Base-by-base conservation (phyloP, 202 grass and related monocot genomes). In the Zizania palustris region DNA sequence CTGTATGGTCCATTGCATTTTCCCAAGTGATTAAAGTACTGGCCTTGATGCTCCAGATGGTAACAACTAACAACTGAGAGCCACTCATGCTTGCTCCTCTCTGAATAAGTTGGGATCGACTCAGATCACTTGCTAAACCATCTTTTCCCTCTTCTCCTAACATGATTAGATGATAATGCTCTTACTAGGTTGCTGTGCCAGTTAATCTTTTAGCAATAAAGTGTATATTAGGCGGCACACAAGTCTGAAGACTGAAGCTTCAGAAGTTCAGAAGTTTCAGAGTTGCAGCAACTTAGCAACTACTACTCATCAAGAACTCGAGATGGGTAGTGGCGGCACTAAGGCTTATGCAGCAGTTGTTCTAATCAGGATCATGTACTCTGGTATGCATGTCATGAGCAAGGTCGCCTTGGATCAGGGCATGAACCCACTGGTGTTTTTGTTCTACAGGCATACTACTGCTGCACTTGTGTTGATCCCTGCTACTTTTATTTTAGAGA, bases 381-480 rank as follows among this genome's bases (percentile, higher is more conserved):
- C 93, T 1, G 89, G 89, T 22, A 83, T 92, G 74, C 88, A 92
- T 55, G 72, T 92, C 44, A 63, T 96, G 48, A 88, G 86, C 44
- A 96, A 96, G 84, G 76, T 84, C 5, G 84, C 89, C 43, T 61
- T 96, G 67, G 84, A 96, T 60, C 62, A 80, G 8, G 93, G 93
- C 78, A 75, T 92, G 84, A 96, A 82, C 84, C 83, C 93, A 0
- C 73, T 81, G 19, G 82, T 96, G 38, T 96, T 92, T 67, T 15
- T 96, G 9, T 90, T 96, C 86, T 96, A 92, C 4, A 81, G 93
- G 7, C 93, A 96, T 45, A 71, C 78, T 3, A 77, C 67, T 3
- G 93, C 84, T 0, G 83, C 89, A 35, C 45, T 91, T 5, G 41
- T 90, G 3, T 42, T 92, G 33, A 78, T 86, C 22, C 93, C 93